These are phyloP conservation scores for Fusarium luffae DNA, from an alignment of 2,329 filamentous ascomycete genomes.

Conservation along the genomic window DNA sequence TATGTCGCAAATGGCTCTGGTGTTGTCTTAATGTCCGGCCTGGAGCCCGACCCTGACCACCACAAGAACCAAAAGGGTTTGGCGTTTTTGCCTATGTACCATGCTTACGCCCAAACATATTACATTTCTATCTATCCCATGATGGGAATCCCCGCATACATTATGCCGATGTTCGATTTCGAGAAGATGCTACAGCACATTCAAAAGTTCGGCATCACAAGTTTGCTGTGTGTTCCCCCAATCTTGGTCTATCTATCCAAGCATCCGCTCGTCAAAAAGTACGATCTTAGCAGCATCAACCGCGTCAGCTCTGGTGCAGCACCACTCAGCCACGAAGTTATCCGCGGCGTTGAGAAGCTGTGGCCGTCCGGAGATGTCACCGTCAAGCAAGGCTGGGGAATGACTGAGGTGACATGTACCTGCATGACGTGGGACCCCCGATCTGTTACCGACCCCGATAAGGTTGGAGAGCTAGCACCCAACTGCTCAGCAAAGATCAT, in stretches of 20 bases:
- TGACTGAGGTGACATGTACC: conserved; percentile 85
- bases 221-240: conserved; percentile 75
- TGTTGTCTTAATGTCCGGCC: conserved; percentile 55
- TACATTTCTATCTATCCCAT: conserved; percentile 70
- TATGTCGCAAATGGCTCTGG: conserved; percentile 77
- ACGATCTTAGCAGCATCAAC: conserved; percentile 74
- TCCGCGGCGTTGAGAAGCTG: conserved; percentile 57
- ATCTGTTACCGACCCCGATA: conserved; percentile 5
- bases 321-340: conserved; percentile 67
- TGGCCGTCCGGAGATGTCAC: conserved; percentile 55
- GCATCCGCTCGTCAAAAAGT: conserved; percentile 71
- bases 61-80: conserved; percentile 57
- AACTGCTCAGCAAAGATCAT: conserved; percentile 70
- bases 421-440: conserved; percentile 77
- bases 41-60: conserved; percentile 60
- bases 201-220: conserved; percentile 74
- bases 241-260: conserved; percentile 79
- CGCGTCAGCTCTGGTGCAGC: conserved; percentile 73
- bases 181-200: conserved; percentile 75
- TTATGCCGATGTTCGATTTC: conserved; percentile 84
- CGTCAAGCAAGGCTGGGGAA: conserved; percentile 80
- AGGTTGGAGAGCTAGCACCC: conserved; percentile 51
- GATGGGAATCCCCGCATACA: conserved; percentile 71
- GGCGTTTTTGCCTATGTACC: conserved; percentile 81
- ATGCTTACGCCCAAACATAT: conserved; percentile 77